Evolutionary conservation across 345 rosid genomes (phyloP).

Genomic region (Syzygium oleosum): DNA sequence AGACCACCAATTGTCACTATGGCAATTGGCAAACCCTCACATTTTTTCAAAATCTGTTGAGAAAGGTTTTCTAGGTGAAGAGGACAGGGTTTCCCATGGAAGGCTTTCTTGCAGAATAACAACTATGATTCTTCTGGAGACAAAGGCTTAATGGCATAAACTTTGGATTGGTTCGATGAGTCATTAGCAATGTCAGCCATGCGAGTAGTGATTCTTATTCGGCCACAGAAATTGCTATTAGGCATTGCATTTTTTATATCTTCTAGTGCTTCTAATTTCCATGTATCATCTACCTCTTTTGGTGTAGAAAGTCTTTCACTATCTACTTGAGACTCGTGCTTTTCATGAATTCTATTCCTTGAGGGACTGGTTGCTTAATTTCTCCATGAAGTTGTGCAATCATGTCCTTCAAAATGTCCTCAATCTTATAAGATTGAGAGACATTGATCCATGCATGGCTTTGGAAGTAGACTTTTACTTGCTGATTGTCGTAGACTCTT

Average conservation of each 20-base stretch:
- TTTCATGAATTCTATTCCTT: background rate
- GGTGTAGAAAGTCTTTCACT: background rate
- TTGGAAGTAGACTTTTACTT: background rate
- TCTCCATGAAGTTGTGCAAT: background rate
- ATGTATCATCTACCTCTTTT: background rate
- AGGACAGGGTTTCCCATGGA: background rate
- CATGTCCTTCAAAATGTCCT: background rate
- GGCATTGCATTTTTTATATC: background rate
- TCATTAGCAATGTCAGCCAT: too few relatives aligned
- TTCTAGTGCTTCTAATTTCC: background rate
- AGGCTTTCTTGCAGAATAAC: background rate
- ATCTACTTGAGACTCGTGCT: background rate
- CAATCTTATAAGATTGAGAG: background rate
- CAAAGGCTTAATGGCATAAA: fast-evolving
- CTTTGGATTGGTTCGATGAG: background rate
- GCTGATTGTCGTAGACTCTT: background rate
- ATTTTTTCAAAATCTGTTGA: background rate
- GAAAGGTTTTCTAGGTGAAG: background rate
- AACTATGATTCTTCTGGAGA: background rate
- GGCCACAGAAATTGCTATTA: background rate
- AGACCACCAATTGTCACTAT: background rate
- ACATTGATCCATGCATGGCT: background rate
- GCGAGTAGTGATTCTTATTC: background rate
- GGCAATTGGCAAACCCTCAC: background rate
- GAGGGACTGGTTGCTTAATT: background rate